Evolutionary conservation across 306 rosid species (phyloP).

Genomic region (Argentina anserina): DNA sequence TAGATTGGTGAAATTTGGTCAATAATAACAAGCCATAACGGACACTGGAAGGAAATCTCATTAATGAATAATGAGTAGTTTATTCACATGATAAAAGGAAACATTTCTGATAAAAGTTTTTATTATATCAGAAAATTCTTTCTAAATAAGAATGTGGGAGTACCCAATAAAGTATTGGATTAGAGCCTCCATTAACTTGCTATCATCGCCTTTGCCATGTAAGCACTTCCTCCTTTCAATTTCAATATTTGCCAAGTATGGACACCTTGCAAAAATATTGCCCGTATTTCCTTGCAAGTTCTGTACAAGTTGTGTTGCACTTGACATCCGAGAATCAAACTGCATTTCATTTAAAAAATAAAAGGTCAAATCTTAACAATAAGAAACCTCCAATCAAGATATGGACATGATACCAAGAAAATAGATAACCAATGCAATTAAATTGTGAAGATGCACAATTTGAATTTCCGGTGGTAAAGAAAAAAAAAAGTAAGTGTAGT

Average conservation of each 20-base stretch:
- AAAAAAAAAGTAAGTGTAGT: conserved; percentile 11
- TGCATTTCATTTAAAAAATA: conserved; percentile 41
- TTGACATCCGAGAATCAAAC: conserved; percentile 77
- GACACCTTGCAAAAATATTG: conserved; percentile 56
- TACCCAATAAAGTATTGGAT: conserved; percentile 71
- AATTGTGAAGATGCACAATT: conserved; percentile 38
- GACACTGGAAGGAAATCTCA: neutral
- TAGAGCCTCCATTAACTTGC: conserved; percentile 54
- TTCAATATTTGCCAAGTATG: conserved; percentile 81
- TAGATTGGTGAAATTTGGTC: conserved; percentile 8
- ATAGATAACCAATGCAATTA: conserved; percentile 9
- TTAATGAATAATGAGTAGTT: neutral
- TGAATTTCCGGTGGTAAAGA: neutral
- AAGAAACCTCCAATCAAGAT: conserved; percentile 2
- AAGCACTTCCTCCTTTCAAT: conserved; percentile 80
- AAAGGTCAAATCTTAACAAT: conserved; percentile 23
- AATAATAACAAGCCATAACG: neutral
- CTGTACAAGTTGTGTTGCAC: conserved; percentile 58
- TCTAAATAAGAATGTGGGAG: no score
- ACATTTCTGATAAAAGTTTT: neutral
- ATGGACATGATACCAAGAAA: conserved; percentile 18
- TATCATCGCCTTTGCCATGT: conserved; percentile 58
- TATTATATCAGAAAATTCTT: neutral
- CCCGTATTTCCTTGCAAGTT: conserved; percentile 50
- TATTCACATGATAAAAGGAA: neutral